Evolutionary conservation across 768 basidiomycete species (phyloP), one percentile per base, ranked within the genome.

Genomic region (Termitomyces titanicus): DNA sequence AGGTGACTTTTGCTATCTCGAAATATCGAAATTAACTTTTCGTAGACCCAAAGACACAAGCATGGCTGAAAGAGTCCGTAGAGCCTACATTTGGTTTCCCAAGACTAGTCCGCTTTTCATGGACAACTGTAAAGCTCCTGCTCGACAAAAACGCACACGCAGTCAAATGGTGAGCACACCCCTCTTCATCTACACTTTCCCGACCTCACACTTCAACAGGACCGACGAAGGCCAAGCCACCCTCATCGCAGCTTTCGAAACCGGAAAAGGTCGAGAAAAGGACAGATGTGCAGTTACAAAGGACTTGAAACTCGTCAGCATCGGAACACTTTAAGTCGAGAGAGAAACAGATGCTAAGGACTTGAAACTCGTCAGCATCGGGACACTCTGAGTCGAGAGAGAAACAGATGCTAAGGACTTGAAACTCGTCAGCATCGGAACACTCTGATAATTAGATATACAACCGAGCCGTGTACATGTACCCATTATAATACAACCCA

Each of bases 31-130:
- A 6, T 25, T 31, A 8, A 24, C 48, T 6, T 47, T n/a, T 18
- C 49, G 12, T 61, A 91, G 96, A 99, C 72, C 96, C 97, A 0
- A 92, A 88, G 62, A 98, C 97, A 0, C 83, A 94, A 63, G 83
- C 83, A 0, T 98, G 93, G 92, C 75, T 99, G 12, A 81, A 81
- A 60, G 67, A 75, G 1, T 79, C 88, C 0, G 64, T 98, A 12
- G 87, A 98, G 53, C 88, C 87, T 2, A 88, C 92, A 2, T 99
- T 99, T 66, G 97, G 97, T 5, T 96, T 84, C 64, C 96, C 96
- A 0, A 88, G 84, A 17, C 70, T 98, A 37, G 95, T 85, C 3
- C 84, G 97, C 17, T 98, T 98, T 72, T 94, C 91, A 1, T 99
- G 97, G 97, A 85, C 91, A 3, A 97, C 97, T 0, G 85, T 95